Base-by-base conservation (phyloP, 768 basidiomycete species). In the Dentipellis fragilis region DNA sequence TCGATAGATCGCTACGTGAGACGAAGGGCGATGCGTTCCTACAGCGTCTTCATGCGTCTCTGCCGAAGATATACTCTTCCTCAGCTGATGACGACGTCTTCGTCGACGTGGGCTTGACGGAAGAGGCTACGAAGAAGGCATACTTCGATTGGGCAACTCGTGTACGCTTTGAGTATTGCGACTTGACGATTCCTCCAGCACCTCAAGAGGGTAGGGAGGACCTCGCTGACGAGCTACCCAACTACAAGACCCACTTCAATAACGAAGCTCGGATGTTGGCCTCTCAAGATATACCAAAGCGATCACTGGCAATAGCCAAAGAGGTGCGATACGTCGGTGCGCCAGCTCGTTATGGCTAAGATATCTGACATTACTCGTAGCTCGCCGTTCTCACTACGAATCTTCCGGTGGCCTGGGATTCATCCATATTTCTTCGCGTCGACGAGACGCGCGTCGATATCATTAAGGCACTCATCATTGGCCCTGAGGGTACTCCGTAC, bases 251-350 rank as follows among this genome's bases (percentile, higher is more conserved):
- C 64, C 84, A 78, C 67, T 93, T 78, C 71, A 86, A 87, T 65
- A 83, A 78, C 60, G 91, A 93, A 66, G 89, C 88, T 19, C 78
- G 90, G 29, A 87, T 90, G 83, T 73, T 93, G 29, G 84, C 85
- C 3, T 83, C 82, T 62, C 85, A 89, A 19, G 88, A 91, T 64
- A 89, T 93, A 54, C 92, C 93, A 5, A 94, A 91, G 70, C 78
- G 94, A 46, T 93, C 89, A 1, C 74, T 96, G 56, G 93, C 93
- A 10, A 96, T 97, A 58, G 94, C 94, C 3, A 97, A 96, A 71
- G 93, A 95, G 80, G 88, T 87, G 19, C 36, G 66, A 10, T 39
- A 39, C 14, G n/a, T n/a, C n/a, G 1, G 4, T 48, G 9, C 34
- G 29, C 16, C 52, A 47, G 52, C 42, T 22, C 52, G 19, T 47